Conservation (phyloP, 176 grass and related monocot species). For the Juncus inflexus region DNA sequence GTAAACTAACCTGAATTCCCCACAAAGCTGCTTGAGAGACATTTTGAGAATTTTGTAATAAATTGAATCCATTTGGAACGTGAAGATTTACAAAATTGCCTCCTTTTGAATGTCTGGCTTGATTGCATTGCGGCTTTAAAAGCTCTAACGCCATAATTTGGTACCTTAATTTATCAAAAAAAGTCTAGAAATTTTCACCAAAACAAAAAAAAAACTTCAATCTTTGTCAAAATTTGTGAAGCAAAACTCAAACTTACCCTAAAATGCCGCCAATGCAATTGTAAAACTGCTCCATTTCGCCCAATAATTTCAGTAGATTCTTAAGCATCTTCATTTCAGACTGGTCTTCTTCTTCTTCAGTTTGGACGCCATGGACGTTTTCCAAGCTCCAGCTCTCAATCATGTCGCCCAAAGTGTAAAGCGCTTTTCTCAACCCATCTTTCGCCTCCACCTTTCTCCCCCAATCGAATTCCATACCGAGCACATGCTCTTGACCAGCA, state of each 20-base stretch:
- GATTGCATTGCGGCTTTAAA: conserved; percentile 47
- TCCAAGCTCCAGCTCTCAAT: conserved; percentile 69
- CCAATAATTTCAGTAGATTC: conserved; percentile 63
- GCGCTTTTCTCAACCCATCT: conserved; percentile 54
- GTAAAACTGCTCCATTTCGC: conserved; percentile 72
- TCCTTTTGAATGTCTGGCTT: conserved; percentile 25
- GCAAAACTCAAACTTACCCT: too few species aligned
- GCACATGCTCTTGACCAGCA: conserved; percentile 83
- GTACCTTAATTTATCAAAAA: conserved; percentile 52
- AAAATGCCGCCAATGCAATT: conserved; percentile 94
- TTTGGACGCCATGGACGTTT: conserved; percentile 17
- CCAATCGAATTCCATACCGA: conserved; percentile 63
- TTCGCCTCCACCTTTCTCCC: conserved; percentile 18
- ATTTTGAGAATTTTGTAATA: conserved; percentile 67
- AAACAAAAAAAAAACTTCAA: background rate
- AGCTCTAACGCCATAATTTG: conserved; percentile 73
- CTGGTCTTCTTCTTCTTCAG: conserved; percentile 19
- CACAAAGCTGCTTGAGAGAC: conserved; percentile 87
- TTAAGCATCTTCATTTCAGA: conserved; percentile 40
- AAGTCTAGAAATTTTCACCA: conserved; percentile 14
- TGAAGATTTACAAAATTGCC: conserved; percentile 63
- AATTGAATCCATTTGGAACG: conserved; percentile 82
- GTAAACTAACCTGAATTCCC: conserved; percentile 80
- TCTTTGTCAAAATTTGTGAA: background rate
- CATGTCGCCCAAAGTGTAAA: conserved; percentile 55